Evolutionary conservation across 2,329 filamentous ascomycete genomes (phyloP).

Genomic region (Apiospora aurea): DNA sequence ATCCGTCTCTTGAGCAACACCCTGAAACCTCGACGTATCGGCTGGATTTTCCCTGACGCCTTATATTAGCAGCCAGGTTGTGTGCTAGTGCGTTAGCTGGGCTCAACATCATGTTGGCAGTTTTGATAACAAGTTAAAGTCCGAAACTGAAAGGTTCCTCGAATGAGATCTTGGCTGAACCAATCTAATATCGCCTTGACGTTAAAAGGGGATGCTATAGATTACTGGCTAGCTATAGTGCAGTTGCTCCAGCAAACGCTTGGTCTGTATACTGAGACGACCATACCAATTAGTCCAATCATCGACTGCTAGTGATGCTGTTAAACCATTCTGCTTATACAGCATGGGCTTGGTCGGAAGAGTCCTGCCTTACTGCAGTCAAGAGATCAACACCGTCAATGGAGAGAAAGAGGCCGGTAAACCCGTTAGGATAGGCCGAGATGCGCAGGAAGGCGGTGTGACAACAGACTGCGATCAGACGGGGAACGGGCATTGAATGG

Average conservation of each 20-base stretch:
- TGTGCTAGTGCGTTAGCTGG: background rate
- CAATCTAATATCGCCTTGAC: background rate
- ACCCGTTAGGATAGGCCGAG: background rate
- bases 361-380: background rate
- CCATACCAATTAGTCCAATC: background rate
- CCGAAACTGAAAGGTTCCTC: background rate
- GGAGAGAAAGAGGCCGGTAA: background rate
- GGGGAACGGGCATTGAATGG: background rate
- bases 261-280: background rate
- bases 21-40: constrained; percentile 1
- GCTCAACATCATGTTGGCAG: background rate
- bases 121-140: background rate
- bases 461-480: constrained; percentile 3
- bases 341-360: background rate
- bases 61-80: background rate
- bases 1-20: background rate
- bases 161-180: background rate
- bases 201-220: background rate
- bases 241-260: background rate
- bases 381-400: background rate
- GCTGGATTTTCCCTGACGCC: background rate
- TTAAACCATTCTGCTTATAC: background rate
- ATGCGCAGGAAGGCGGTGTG: background rate
- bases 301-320: background rate
- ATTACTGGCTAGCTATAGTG: background rate